Conservation (phyloP, 371 early-diverging fungal genomes). For the Mortierella sp. region DNA sequence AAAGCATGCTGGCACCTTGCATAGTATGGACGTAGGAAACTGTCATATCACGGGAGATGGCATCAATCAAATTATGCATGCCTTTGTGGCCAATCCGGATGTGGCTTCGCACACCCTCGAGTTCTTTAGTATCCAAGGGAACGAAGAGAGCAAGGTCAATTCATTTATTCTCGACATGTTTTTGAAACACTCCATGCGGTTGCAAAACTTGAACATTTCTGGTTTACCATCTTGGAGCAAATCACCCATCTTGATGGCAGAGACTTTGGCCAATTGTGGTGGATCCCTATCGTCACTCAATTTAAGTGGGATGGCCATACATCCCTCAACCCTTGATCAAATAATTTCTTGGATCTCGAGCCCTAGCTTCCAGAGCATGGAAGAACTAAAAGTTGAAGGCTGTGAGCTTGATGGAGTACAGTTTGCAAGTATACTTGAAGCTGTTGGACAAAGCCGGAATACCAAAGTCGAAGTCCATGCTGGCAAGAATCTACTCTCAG, state of each 20-base stretch:
- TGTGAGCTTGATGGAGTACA: constrained; percentile 43
- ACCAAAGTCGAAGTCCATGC: constrained; percentile 34
- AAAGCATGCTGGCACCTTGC: constrained; percentile 47
- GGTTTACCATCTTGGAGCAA: constrained; percentile 53
- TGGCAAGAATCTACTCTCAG: constrained; percentile 41
- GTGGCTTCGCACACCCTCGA: constrained; percentile 43
- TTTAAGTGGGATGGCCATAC: constrained; percentile 47
- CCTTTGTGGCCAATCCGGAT: constrained; percentile 51
- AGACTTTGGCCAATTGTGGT: constrained; percentile 34
- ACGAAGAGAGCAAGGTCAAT: constrained; percentile 48
- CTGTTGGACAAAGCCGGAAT: constrained; percentile 34
- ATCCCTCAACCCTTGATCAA: constrained; percentile 37
- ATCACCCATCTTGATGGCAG: constrained; percentile 47
- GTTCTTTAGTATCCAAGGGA: constrained; percentile 36
- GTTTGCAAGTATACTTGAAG: constrained; percentile 39
- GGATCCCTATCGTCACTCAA: constrained; percentile 27
- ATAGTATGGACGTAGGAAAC: constrained; percentile 27
- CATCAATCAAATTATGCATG: constrained; percentile 54
- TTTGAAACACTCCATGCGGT: constrained; percentile 46
- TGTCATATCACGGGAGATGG: constrained; percentile 52
- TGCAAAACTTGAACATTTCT: constrained; percentile 32
- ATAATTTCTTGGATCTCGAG: constrained; percentile 36
- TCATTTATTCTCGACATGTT: constrained; percentile 51
- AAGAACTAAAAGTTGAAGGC: constrained; percentile 31
- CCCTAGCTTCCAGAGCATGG: constrained; percentile 33